Evolutionary conservation across 2,329 filamentous ascomycete genomes (phyloP).

Genomic region (Lachnellula willkommii): DNA sequence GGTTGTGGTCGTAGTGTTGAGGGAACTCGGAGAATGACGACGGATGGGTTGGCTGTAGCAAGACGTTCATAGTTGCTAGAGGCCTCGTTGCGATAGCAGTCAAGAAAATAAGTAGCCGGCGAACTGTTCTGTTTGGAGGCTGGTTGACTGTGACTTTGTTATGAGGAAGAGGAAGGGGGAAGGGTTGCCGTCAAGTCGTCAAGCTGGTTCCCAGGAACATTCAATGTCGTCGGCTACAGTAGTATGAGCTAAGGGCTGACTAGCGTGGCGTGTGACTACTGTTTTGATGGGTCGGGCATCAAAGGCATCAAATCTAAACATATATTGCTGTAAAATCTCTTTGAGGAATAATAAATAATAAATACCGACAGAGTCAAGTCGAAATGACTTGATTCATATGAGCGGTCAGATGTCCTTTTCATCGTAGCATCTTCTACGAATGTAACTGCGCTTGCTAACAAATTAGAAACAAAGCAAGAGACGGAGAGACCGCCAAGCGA

Average conservation of each 20-base stretch:
- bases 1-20: slow-evolving; percentile 47
- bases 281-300: background rate
- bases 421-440: too few relatives aligned
- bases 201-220: background rate
- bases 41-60: slow-evolving; percentile 53
- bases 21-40: slow-evolving; percentile 54
- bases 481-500: too few relatives aligned
- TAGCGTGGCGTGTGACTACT: background rate
- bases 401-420: too few relatives aligned
- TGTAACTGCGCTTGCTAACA: too few relatives aligned
- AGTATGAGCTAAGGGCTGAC: background rate
- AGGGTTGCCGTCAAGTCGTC: background rate
- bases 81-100: background rate
- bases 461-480: too few relatives aligned
- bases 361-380: too few relatives aligned
- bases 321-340: too few relatives aligned
- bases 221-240: background rate
- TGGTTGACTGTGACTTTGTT: too few relatives aligned
- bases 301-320: background rate
- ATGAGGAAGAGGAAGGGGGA: background rate
- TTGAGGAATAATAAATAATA: too few relatives aligned
- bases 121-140: background rate
- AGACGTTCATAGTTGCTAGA: slow-evolving; percentile 51
- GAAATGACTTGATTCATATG: too few relatives aligned
- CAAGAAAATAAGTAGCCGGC: background rate